phyloP scores from a whole-genome alignment of 2,329 filamentous ascomycete genomes.

The Fusarium buxicola region DNA sequence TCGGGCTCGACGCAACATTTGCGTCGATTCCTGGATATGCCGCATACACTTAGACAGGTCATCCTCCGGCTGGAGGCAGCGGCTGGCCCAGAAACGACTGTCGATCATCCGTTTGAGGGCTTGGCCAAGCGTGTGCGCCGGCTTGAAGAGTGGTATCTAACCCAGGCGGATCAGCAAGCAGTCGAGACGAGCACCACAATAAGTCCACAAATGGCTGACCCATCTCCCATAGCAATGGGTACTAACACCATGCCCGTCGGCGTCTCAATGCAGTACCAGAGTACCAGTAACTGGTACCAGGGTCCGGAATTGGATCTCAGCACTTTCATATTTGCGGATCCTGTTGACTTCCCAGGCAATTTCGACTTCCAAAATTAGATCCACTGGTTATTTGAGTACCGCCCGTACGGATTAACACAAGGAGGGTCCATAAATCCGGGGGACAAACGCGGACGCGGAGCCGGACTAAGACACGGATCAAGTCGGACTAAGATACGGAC shows the following conservation, averaged over 20 bases:
- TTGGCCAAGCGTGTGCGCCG: constrained; percentile 31
- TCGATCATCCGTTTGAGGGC: constrained; percentile 40
- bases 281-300: constrained; percentile 4
- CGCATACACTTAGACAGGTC: constrained; percentile 45
- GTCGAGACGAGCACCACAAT: background rate
- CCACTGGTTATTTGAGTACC: background rate
- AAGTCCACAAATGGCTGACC: background rate
- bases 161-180: background rate
- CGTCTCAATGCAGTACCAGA: background rate
- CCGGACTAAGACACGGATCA: background rate
- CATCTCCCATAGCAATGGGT: background rate
- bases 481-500: constrained; percentile 26
- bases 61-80: constrained; percentile 43
- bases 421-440: background rate
- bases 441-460: background rate
- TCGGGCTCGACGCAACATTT: constrained; percentile 40
- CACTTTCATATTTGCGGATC: constrained; percentile 35
- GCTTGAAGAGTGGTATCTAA: constrained; percentile 38
- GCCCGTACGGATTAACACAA: no score
- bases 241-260: background rate
- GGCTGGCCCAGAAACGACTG: background rate
- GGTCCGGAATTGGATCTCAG: constrained; percentile 20
- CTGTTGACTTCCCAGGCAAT: constrained; percentile 18
- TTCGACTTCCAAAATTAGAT: constrained; percentile 2
- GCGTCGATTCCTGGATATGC: constrained; percentile 44